Evolutionary conservation across 208 protist species (phyloP), one percentile per base, ranked within the genome.

Genomic region (Leishmania amazonensis): DNA sequence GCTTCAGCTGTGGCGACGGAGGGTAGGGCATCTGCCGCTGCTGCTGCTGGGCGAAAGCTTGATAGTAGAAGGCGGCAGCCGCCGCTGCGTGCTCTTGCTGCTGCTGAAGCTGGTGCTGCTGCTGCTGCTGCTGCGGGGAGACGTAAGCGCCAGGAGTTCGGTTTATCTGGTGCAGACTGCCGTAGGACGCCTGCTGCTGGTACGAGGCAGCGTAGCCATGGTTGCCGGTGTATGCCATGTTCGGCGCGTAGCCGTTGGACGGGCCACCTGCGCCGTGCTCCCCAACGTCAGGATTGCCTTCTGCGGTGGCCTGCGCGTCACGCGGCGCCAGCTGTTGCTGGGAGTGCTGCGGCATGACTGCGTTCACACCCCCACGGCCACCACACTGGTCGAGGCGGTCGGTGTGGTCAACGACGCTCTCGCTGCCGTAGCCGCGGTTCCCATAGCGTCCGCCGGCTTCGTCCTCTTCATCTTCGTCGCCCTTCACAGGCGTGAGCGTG

Each of bases 51-150:
- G 81, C 49, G 35, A 79, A 82, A 3, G 82, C 82, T 45, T 85
- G 82, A 17, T 82, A 79, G 57, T 85, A 85, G 35, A 78, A 85
- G 70, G 70, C 70, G 11, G 70, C 70, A 0, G 70, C 70, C 8
- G 82, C 71, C 1, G 78, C 73, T 51, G 81, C 76, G 3, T 74
- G 54, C 24, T 47, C 81, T n/a, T 60, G 72, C 38, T 85, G 73
- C 60, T 85, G 60, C 38, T 58, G 62, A 64, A 70, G 31, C 31
- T 35, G 31, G 31, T 35, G 31, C 31, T 35, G 31, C 54, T 83
- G 79, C 17, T 58, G 60, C 64, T 73, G 78, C 31, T 67, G 76
- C 28, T 53, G 58, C 42, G 58, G 75, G 47, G 73, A 64, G 57
- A 42, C 67, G 65, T 62, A 76, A 24, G 21, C 47, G 35, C 51